A percentile compares a stretch with the other conserved stretches of the same genome.
These are phyloP conservation scores for Panicum hallii DNA, from an alignment of 202 grass and related monocot species.

Conservation along the genomic window DNA sequence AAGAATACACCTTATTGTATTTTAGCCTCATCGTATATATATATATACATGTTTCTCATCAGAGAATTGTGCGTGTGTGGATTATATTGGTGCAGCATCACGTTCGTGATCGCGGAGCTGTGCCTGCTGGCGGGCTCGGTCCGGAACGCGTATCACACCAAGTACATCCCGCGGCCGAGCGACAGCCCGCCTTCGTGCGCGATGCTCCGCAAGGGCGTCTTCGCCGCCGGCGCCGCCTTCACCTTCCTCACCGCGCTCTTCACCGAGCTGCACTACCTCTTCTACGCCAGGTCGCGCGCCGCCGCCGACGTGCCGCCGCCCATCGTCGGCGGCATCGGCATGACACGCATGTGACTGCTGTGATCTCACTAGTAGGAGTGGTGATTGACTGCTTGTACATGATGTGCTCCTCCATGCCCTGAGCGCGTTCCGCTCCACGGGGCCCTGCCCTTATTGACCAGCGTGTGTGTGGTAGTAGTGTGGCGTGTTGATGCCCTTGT, in stretches of 20 bases:
- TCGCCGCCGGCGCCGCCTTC: slow-evolving; percentile 85
- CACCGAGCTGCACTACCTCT: slow-evolving; percentile 66
- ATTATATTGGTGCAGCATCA: slow-evolving; percentile 52
- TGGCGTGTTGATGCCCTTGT: background rate
- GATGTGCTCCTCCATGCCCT: too few relatives aligned
- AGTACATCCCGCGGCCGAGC: slow-evolving; percentile 38
- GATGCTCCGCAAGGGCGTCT: slow-evolving; percentile 81
- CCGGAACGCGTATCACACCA: slow-evolving; percentile 85
- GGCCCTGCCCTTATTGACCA: background rate
- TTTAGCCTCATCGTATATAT: too few relatives aligned
- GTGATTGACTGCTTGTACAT: background rate
- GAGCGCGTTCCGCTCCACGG: too few relatives aligned
- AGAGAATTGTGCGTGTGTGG: too few relatives aligned
- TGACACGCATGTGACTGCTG: slow-evolving; percentile 56
- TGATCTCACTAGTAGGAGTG: too few relatives aligned
- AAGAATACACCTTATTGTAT: too few relatives aligned
- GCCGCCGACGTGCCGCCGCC: slow-evolving; percentile 43
- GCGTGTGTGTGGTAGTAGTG: background rate
- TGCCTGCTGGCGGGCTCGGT: slow-evolving; percentile 86
- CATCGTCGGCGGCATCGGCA: slow-evolving; percentile 66
- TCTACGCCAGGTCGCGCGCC: slow-evolving; percentile 63
- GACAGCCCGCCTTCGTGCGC: slow-evolving; percentile 38
- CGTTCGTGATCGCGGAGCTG: slow-evolving; percentile 82
- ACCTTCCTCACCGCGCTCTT: slow-evolving; percentile 70
- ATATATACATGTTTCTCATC: too few relatives aligned